Base-by-base conservation (phyloP, 73 alveolate species). In the Paramecium sonneborni region DNA sequence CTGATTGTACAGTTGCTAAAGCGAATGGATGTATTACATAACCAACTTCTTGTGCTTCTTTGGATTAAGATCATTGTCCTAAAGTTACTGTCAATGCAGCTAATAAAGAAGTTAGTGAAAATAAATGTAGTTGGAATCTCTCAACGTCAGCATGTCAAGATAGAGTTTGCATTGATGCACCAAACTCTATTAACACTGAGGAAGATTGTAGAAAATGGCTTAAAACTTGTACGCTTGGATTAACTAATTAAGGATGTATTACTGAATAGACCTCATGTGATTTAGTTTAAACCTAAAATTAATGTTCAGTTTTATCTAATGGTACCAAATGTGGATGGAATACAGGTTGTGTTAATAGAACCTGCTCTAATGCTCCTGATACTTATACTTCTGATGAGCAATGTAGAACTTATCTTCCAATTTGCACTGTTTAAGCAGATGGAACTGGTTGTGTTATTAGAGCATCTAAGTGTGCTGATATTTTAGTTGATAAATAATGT, bases 321-420 rank as follows among this genome's bases (percentile, higher is more conserved):
- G 87, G 87, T 74, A 74, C 87, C 1, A 74, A 74, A 37, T 74
- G 87, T 74, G 87, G 87, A 35, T 74, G 87, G 87, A 74, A 74
- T 74, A 32, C 55, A 1, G 87, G 87, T 5, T 74, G 87, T 74
- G 58, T 38, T 4, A 43, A 11, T 74, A 74, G 87, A 38, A 35
- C 57, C 5, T 74, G 87, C 58, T 74, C 87, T 18, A 74, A 38
- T 74, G 87, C 87, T 6, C 87, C 87, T n/a, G 46, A 35, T 9
- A 34, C 87, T 32, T 35, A 35, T n/a, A 12, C 20, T 0, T 14
- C 68, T 21, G 87, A 74, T 74, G 87, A 35, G 3, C 14, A 74
- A 35, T 74, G 87, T 6, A 74, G 87, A 35, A 1, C 28, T 0
- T 74, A 74, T 74, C 46, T 74, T 9, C 30, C 87, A 12, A 21